Evolutionary conservation across 2,329 filamentous ascomycete species (phyloP), one percentile per base, ranked within the genome.

Genomic region (Xylariaceae sp.): DNA sequence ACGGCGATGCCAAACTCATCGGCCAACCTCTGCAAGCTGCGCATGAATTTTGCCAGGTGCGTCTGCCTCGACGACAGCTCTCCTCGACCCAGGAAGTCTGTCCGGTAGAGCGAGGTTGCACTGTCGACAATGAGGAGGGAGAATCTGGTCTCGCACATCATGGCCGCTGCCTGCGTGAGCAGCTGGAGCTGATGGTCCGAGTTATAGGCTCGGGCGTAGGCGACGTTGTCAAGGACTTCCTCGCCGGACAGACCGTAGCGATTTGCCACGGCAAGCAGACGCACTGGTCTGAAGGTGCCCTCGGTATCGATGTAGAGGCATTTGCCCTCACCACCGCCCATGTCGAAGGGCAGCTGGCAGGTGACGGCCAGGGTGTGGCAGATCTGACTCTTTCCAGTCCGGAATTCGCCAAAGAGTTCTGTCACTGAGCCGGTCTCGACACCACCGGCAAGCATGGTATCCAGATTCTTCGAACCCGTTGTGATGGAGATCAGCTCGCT

Each of bases 141-240:
- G 60, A 98, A 98, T 4, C 92, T 80, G 1, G 92, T 98, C 65
- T 98, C 93, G 37, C 89, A 95, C 93, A 98, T 98, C 92, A 98
- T 98, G 42, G 88, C 80, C 2, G 92, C 83, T 3, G 92, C 93
- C 59, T 96, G 90, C 51, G 92, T 92, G 42, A 98, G 77, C 6
- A 98, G 72, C 57, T 94, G 87, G 32, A 98, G 75, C 59, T 98
- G 92, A 60, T 98, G 92, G 46, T 98, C 92, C 0, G 90, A 96
- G 59, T 98, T 98, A 68, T 98, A 98, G 8, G 92, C 92, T 39
- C 92, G 82, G 31, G 93, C 93, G 58, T 98, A 98, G 3, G 93
- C 93, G 36, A 98, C 89, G 49, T 98, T 98, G 65, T 98, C 93
- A 7, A 98, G 73, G 0, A 98, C 92, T 59, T 98, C 93, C 61